phyloP scores from a whole-genome alignment of 176 grass and related monocot species.

The Rhipidocladum racemiflorum region DNA sequence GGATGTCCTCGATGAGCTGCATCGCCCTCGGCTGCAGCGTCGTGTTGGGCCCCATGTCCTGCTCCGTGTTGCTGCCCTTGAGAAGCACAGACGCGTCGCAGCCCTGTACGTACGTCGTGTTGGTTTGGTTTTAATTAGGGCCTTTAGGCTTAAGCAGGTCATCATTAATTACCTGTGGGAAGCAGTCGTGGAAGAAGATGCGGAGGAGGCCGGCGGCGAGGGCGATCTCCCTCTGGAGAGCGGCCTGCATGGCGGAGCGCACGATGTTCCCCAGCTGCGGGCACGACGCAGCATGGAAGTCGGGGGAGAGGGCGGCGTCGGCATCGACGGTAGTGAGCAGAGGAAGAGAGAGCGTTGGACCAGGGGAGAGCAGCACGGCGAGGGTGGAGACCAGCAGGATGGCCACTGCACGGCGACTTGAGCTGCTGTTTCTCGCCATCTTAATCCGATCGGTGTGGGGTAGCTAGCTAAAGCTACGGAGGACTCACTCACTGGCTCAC shows the following conservation, averaged over 20 bases:
- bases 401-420: background rate
- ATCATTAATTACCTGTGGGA: background rate
- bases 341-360: background rate
- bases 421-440: background rate
- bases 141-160: too few relatives aligned
- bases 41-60: background rate
- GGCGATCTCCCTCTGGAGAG: background rate
- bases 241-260: background rate
- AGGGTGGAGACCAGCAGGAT: background rate
- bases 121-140: too few relatives aligned
- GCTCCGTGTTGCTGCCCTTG: background rate
- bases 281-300: background rate
- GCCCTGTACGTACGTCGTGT: background rate
- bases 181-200: constrained; percentile 19
- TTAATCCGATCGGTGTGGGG: too few relatives aligned
- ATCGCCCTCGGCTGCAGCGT: constrained; percentile 17
- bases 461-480: too few relatives aligned
- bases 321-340: background rate
- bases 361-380: background rate
- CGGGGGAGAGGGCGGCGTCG: background rate
- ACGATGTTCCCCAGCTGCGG: background rate
- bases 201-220: constrained; percentile 14
- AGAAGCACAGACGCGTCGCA: constrained; percentile 33
- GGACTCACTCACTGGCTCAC: too few relatives aligned
- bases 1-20: constrained; percentile 37